Evolutionary conservation across 2,329 filamentous ascomycete species (phyloP), one percentile per base, ranked within the genome.

Genomic region (Nemania bipapillata): DNA sequence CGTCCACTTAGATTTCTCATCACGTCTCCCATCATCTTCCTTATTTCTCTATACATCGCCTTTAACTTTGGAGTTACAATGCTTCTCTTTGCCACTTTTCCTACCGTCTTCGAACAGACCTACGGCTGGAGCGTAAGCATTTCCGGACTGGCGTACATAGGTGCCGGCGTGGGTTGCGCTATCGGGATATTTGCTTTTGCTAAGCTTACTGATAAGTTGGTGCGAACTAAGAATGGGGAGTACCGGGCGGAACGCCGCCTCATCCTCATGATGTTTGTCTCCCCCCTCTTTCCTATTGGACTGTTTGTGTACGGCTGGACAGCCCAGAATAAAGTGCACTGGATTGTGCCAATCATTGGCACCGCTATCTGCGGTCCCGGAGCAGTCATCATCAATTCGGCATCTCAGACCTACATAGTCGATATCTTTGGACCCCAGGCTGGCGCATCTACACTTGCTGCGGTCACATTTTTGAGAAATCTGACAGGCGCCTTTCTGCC

Each of bases 231-330:
- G 9, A 4, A 32, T 15, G 45, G 50, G 5, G n/a, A n/a, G n/a
- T n/a, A n/a, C n/a, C 8, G 24, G 12, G 12, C 37, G 6, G 37
- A 42, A 5, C 11, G n/a, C 15, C 37, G 65, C 1, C 24, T 68
- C 28, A 56, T 68, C 17, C 57, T 68, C 3, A 68, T 68, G 65
- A 68, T 64, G n/a, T 68, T 60, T 60, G 32, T 68, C 15, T 60
- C 60, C 2, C 65, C 65, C 1, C 64, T 68, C 26, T 28, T 37
- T 1, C 60, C 60, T 2, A 11, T 60, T 20, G 65, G 65, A 1
- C 55, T 47, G 32, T 63, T 68, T 47, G 24, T 45, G 20, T 65
- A 6, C 56, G 42, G 40, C 20, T 55, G 35, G 65, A 63, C 65
- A 9, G 47, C 60, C 1, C 7, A 64, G 20, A 37, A 60, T 5